Base-by-base conservation (phyloP, 2,329 filamentous ascomycete genomes). In the Purpureocillium lavendulum region DNA sequence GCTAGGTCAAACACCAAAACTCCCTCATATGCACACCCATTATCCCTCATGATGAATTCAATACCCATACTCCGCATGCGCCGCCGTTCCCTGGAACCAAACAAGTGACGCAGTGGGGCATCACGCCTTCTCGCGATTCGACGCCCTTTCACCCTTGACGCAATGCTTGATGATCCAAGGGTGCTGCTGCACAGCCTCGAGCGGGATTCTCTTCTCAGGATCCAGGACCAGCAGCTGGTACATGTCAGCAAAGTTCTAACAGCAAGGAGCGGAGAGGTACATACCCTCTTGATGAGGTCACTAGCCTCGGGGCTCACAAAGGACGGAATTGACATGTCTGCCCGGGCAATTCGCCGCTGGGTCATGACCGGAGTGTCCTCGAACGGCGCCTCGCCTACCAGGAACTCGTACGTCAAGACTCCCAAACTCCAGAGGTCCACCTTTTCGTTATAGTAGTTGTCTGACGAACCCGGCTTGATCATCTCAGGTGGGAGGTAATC, bases 401-500 rank as follows among this genome's bases (percentile, higher is more conserved):
- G 65, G 54, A 98, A 98, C 64, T 98, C 92, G 54, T 97, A 98
- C 2, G 84, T 94, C 63, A 98, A 64, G 16, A 97, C 92, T 17
- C 92, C 92, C 54, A 98, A 69, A 57, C 86, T 92, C 92, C 92
- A 98, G 45, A 97, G 66, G 58, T 98, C 92, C 26, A 98, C 87
- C 68, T 96, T 97, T 59, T 96, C 89, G 43, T 78, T 85, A 65
- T 97, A 97, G 57, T 75, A 94, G 65, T 92, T 94, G 55, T 92
- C 86, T 51, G 81, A 77, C 50, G 75, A 75, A 33, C 86, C 84
- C 4, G 82, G 77, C 61, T 83, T 86, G 61, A 97, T 77, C 92
- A 98, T 98, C 79, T 98, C 92, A 4, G 92, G 92, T 3, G 92
- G 92, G 13, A 98, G 77, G 62, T 98, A 98, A 65, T 98, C 92